Conservation (phyloP, 768 basidiomycete species). For the Cystofilobasidium ferigula region DNA sequence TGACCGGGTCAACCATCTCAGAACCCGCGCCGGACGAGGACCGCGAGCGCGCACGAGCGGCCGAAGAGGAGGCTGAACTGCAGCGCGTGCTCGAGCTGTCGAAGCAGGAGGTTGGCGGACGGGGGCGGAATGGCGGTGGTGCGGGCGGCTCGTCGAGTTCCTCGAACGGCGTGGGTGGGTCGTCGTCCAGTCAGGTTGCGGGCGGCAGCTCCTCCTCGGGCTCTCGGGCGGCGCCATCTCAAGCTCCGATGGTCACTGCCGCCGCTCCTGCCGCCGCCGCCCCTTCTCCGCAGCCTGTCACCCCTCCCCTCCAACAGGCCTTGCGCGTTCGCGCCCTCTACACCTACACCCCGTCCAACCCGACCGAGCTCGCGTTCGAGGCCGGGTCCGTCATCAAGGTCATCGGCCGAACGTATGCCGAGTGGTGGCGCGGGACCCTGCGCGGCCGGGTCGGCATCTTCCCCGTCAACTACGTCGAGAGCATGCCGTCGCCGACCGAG, state of each 20-base stretch:
- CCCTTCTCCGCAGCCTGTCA: not conserved
- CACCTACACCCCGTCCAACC: slow-evolving; percentile 73
- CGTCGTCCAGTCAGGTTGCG: slow-evolving; percentile 7
- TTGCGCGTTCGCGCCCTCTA: slow-evolving; percentile 82
- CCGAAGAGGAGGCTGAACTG: slow-evolving; percentile 77
- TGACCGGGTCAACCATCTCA: slow-evolving; percentile 12
- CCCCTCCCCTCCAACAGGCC: slow-evolving; percentile 38
- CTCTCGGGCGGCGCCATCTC: not conserved
- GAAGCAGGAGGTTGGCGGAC: slow-evolving; percentile 81
- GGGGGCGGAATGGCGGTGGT: slow-evolving; percentile 34
- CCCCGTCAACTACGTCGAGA: slow-evolving; percentile 88
- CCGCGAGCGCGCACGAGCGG: slow-evolving; percentile 15
- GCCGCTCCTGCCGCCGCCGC: slow-evolving; percentile 5
- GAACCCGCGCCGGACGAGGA: slow-evolving; percentile 23
- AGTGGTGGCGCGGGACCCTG: slow-evolving; percentile 93
- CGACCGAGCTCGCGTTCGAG: slow-evolving; percentile 81
- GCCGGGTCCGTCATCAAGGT: slow-evolving; percentile 91
- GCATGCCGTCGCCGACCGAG: slow-evolving; percentile 71
- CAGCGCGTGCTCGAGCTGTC: slow-evolving; percentile 84
- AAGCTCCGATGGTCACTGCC: not conserved
- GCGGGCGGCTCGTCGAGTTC: slow-evolving; percentile 3
- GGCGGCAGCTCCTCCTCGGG: not conserved
- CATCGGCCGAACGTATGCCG: slow-evolving; percentile 81
- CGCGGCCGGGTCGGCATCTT: slow-evolving; percentile 88
- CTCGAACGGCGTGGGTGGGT: slow-evolving; percentile 6